A percentile compares a stretch with the other conserved stretches of the same genome.
Conservation (phyloP, 176 grass and related monocot genomes). For the Cenchrus fungigraminus region DNA sequence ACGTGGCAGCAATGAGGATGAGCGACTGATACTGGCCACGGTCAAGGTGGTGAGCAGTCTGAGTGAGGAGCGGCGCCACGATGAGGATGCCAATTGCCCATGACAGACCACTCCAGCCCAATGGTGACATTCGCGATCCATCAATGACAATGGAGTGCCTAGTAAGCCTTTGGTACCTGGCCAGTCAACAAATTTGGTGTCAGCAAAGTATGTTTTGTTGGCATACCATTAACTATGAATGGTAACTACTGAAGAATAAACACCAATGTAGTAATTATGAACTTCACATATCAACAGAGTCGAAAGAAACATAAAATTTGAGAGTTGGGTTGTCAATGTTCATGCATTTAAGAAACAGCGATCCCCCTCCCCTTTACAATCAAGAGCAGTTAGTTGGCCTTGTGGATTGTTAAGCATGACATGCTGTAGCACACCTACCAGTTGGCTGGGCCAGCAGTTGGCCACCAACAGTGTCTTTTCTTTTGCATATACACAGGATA, state of each 20-base stretch:
- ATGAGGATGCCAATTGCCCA: constrained; percentile 78
- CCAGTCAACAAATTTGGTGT: constrained; percentile 40
- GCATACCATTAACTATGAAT: constrained; percentile 25
- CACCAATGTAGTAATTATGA: not conserved
- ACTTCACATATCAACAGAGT: constrained; percentile 1
- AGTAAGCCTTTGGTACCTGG: constrained; percentile 80
- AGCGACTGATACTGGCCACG: constrained; percentile 74
- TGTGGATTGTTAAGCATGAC: constrained; percentile 48
- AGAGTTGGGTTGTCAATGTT: constrained; percentile 48
- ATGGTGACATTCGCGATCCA: constrained; percentile 58
- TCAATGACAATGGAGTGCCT: constrained; percentile 63
- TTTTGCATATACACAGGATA: constrained; percentile 26
- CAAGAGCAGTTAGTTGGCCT: constrained; percentile 54
- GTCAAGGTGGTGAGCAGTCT: constrained; percentile 78
- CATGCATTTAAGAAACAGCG: constrained; percentile 46
- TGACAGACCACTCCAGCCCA: constrained; percentile 83
- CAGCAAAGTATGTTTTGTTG: constrained; percentile 25
- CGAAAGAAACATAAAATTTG: not conserved
- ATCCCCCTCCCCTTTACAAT: constrained; percentile 33
- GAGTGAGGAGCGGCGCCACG: constrained; percentile 60
- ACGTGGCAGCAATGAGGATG: constrained; percentile 70
- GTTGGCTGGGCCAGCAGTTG: constrained; percentile 41
- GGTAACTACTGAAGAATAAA: not conserved
- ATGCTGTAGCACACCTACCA: constrained; percentile 46
- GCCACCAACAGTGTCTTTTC: constrained; percentile 33